A percentile compares a stretch with the other conserved stretches of the same genome.
phyloP scores from a whole-genome alignment of 2,329 filamentous ascomycete species.

The Colletotrichum scovillei region DNA sequence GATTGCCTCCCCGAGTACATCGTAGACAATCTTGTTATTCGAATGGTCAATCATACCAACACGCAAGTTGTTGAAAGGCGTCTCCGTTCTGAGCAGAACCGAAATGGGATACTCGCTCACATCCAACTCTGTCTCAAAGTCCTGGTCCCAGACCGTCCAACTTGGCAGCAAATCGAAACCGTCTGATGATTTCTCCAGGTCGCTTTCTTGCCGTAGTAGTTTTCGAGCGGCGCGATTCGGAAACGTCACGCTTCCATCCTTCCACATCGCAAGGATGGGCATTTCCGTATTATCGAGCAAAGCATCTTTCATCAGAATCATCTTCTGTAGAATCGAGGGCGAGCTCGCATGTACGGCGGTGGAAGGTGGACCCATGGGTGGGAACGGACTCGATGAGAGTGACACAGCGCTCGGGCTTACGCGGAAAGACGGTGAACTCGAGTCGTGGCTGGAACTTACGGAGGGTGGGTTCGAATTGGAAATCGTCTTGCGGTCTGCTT shows the following conservation, averaged over 20 bases:
- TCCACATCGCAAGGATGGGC: conserved; percentile 84
- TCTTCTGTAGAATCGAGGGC: conserved; percentile 77
- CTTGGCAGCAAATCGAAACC: conserved; percentile 67
- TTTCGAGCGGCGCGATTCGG: conserved; percentile 74
- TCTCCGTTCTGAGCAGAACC: conserved; percentile 70
- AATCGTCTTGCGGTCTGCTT: conserved; percentile 58
- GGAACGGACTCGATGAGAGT: conserved; percentile 70
- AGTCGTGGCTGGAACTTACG: conserved; percentile 58
- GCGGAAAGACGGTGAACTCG: conserved; percentile 57
- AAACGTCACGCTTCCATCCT: conserved; percentile 78
- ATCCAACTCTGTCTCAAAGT: conserved; percentile 70
- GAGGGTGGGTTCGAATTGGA: conserved; percentile 58
- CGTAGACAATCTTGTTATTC: conserved; percentile 67
- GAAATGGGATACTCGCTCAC: conserved; percentile 75
- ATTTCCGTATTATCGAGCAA: conserved; percentile 80
- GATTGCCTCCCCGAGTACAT: conserved; percentile 75
- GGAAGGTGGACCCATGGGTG: conserved; percentile 74
- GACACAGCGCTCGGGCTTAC: conserved; percentile 63
- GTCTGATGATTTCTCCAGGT: conserved; percentile 53
- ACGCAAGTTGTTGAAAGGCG: conserved; percentile 67
- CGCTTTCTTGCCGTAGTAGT: conserved; percentile 58
- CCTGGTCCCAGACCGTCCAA: conserved; percentile 73
- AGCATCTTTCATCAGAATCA: conserved; percentile 80
- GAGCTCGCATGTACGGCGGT: conserved; percentile 64
- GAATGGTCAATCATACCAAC: conserved; percentile 71